phyloP scores from a whole-genome alignment of 306 rosid genomes.

The Quercus wislizeni region DNA sequence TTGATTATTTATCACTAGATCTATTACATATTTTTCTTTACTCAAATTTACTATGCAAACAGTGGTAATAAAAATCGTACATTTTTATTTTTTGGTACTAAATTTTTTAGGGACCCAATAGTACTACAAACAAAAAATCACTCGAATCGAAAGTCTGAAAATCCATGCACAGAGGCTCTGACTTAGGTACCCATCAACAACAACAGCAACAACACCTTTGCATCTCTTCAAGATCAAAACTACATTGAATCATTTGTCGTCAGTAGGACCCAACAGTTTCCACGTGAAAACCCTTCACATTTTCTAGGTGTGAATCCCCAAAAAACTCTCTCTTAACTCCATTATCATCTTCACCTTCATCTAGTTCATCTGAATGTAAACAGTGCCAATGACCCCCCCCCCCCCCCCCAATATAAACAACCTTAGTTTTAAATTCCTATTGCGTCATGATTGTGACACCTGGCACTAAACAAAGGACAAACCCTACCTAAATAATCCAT shows the following conservation, averaged over 20 bases:
- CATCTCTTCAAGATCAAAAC: neutral
- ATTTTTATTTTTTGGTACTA: no score
- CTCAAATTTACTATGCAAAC: rapidly evolving
- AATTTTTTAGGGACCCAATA: no score
- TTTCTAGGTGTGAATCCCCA: neutral
- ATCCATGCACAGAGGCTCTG: neutral
- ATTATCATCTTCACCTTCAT: neutral
- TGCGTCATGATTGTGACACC: constrained; percentile 18
- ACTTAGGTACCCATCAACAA: neutral
- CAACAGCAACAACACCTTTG: neutral
- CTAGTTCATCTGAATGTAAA: neutral
- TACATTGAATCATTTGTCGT: constrained; percentile 22
- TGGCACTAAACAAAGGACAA: neutral
- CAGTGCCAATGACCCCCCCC: no score
- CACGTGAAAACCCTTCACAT: neutral
- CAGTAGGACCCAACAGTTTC: neutral
- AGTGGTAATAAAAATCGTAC: no score
- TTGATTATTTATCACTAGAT: rapidly evolving
- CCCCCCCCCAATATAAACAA: no score
- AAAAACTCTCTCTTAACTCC: no score
- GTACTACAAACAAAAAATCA: no score
- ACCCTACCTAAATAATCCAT: neutral
- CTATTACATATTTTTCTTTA: rapidly evolving
- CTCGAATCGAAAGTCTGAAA: no score
- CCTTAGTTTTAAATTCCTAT: neutral